Evolutionary conservation across 805 yeast species (phyloP).

Genomic region (Ogataea methanolica): DNA sequence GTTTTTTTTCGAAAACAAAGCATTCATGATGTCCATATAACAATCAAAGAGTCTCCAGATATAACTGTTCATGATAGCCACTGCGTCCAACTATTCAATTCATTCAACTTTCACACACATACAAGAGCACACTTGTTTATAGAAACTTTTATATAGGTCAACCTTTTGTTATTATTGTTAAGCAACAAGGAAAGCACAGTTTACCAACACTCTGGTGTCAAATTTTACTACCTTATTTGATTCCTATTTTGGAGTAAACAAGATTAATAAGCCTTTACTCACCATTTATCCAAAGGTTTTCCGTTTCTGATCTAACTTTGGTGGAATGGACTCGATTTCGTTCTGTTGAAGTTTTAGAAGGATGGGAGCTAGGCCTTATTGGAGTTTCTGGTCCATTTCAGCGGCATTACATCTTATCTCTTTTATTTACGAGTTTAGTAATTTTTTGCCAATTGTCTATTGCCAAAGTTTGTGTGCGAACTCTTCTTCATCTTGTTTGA

Average conservation of each 20-base stretch:
- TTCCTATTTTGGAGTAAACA: conserved; percentile 92
- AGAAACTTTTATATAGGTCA: too few species aligned
- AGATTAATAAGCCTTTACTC: conserved; percentile 70
- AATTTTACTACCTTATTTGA: conserved; percentile 52
- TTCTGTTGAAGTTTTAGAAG: background rate
- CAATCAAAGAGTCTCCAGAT: too few species aligned
- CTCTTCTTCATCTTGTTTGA: background rate
- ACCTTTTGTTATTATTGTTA: background rate
- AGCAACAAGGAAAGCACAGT: conserved; percentile 31
- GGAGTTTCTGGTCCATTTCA: conserved; percentile 70
- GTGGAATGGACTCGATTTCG: background rate
- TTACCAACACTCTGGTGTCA: conserved; percentile 95
- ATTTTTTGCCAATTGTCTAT: background rate
- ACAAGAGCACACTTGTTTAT: too few species aligned
- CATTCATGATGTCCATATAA: too few species aligned
- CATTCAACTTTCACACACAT: background rate
- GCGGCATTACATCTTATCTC: conserved; percentile 33
- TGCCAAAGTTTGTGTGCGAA: too few species aligned
- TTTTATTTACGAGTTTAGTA: conserved; percentile 2
- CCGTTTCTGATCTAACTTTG: background rate
- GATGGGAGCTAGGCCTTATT: conserved; percentile 17
- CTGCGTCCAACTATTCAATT: background rate
- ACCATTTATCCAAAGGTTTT: conserved; percentile 38
- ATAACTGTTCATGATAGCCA: too few species aligned
- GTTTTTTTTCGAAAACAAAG: conserved; percentile 4